Base-by-base conservation (phyloP, 768 basidiomycete species). In the Filobasidium floriforme region DNA sequence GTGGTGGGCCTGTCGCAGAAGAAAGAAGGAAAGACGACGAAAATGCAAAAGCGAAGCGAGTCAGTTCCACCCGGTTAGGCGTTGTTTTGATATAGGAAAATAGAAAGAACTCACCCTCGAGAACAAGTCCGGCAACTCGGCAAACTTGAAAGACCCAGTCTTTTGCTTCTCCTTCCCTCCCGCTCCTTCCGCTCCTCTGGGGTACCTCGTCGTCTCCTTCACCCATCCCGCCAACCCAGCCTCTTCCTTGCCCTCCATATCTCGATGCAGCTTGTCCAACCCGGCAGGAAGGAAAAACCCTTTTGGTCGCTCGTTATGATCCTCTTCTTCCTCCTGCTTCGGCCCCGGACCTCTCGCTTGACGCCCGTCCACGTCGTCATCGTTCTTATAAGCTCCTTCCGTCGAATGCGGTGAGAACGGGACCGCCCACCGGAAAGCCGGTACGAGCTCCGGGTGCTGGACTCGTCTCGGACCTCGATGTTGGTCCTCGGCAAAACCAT, bases 151-250 rank as follows among this genome's bases (percentile, higher is more conserved):
- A n/a, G 43, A 44, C 19, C 43, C 10, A 44, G 19, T 44, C 43
- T 44, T 19, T 44, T 44, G 43, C 43, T 44, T 44, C 19, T 19
- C 43, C 43, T 44, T 19, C 43, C 19, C 43, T 44, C 43, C 43
- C 10, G 10, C 10, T 44, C 19, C 19, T 19, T 44, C 43, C 43
- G 32, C 32, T 37, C 9, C 32, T 37, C 46, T 49, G 46, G 43
- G 46, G 46, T 49, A 49, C 46, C 46, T 49, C 46, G 46, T 49
- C 46, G 22, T 49, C 46, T 14, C 46, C 46, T 49, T 49, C 46
- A 14, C 46, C 5, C 46, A 49, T 5, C 46, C 46, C 12, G 46
- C 46, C 46, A 4, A 2, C 18, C 22, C 5, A 49, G 15, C 46
- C 46, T 49, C 43, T 19, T 19, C 43, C 43, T 44, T 44, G 10